phyloP scores from a whole-genome alignment of 139 green algal species.

The Axilococcus clingmanii region DNA sequence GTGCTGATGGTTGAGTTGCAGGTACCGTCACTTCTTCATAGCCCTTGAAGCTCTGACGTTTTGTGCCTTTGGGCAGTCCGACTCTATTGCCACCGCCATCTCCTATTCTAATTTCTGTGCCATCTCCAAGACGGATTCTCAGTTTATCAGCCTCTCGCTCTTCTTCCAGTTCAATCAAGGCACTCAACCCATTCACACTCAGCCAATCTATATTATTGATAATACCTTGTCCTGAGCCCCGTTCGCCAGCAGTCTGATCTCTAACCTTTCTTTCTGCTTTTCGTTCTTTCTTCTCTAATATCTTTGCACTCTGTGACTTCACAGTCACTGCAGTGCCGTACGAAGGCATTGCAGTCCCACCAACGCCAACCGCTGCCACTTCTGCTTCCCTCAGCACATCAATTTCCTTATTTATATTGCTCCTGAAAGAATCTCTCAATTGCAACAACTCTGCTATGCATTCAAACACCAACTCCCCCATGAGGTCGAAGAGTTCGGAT shows the following conservation, averaged over 20 bases:
- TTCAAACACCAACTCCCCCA: constrained; percentile 69
- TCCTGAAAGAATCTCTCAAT: constrained; percentile 14
- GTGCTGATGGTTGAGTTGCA: constrained; percentile 27
- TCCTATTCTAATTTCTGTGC: constrained; percentile 43
- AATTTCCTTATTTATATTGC: constrained; percentile 21
- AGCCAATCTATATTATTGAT: constrained; percentile 39
- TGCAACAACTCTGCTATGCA: constrained; percentile 34
- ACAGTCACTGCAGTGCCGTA: constrained; percentile 40
- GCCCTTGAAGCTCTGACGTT: constrained; percentile 55
- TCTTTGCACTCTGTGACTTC: constrained; percentile 32
- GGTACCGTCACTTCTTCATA: constrained; percentile 87
- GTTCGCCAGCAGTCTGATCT: neutral
- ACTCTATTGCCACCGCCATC: constrained; percentile 14
- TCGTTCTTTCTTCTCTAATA: constrained; percentile 51
- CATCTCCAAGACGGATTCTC: constrained; percentile 43
- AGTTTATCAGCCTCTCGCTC: constrained; percentile 64
- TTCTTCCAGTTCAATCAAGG: constrained; percentile 15
- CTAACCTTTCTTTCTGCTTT: constrained; percentile 45
- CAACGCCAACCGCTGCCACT: constrained; percentile 8
- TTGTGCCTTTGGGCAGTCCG: constrained; percentile 48
- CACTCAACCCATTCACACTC: constrained; percentile 31
- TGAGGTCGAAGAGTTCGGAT: constrained; percentile 70
- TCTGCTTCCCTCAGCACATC: constrained; percentile 16
- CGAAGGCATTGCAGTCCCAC: constrained; percentile 9
- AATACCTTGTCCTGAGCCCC: neutral